Evolutionary conservation across 1,284 basidiomycete species (phyloP).

Genomic region (Anthracocystis setariae): DNA sequence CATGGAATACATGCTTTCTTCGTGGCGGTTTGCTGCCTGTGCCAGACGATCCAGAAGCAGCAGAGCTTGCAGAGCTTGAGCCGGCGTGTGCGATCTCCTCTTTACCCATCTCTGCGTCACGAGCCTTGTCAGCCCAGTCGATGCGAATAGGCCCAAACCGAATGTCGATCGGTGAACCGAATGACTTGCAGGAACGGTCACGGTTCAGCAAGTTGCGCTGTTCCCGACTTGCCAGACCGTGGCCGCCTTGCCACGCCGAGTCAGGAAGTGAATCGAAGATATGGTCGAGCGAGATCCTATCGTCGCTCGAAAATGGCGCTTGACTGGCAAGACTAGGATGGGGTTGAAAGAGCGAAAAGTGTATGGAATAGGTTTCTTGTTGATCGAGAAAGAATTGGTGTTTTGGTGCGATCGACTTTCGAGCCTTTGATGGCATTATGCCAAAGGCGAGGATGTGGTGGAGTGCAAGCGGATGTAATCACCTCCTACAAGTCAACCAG

Average conservation of each 20-base stretch:
- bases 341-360: constrained; percentile 35
- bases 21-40: constrained; percentile 13
- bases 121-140: constrained; percentile 49
- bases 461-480: no score
- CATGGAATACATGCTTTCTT: constrained; percentile 37
- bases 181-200: constrained; percentile 27
- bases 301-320: constrained; percentile 26
- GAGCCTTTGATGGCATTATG: constrained; percentile 39
- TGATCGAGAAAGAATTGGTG: constrained; percentile 31
- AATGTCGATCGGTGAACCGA: constrained; percentile 47
- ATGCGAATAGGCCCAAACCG: constrained; percentile 55
- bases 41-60: no score
- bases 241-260: constrained; percentile 26
- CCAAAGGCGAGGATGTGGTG: neutral
- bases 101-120: constrained; percentile 1
- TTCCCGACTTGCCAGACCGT: constrained; percentile 15
- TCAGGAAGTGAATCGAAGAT: constrained; percentile 31
- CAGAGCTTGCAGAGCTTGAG: constrained; percentile 7
- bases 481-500: neutral
- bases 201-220: constrained; percentile 26
- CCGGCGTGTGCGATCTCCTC: constrained; percentile 1
- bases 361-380: constrained; percentile 45
- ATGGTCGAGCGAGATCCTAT: constrained; percentile 7
- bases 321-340: constrained; percentile 7
- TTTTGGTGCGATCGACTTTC: constrained; percentile 20